Conservation (phyloP, 768 basidiomycete genomes). For the Tephrocybe sp. region DNA sequence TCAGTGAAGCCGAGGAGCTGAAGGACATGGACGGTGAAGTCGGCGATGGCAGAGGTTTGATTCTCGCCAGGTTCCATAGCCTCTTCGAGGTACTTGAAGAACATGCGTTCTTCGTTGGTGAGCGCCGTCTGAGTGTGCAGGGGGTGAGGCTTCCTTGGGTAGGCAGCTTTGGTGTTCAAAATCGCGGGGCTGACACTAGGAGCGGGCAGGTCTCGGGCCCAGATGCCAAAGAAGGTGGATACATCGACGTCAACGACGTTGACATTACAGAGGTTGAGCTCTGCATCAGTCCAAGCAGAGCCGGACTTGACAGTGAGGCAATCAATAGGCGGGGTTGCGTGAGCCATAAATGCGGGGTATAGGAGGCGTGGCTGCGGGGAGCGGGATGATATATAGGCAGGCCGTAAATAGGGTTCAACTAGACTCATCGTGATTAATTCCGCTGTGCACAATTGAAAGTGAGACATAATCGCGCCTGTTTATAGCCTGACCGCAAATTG, state of each 20-base stretch:
- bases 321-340: not conserved
- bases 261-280: constrained; percentile 13
- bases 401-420: not conserved
- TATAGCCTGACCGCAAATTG: not conserved
- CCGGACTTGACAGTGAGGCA: constrained; percentile 9
- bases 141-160: not conserved
- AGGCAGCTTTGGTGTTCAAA: constrained; percentile 7
- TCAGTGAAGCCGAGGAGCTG: constrained; percentile 15
- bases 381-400: constrained; percentile 1
- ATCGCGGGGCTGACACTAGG: constrained; percentile 14
- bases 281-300: constrained; percentile 16
- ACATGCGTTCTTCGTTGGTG: constrained; percentile 16
- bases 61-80: constrained; percentile 8
- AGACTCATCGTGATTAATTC: not conserved
- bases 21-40: constrained; percentile 15
- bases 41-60: constrained; percentile 9
- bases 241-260: constrained; percentile 14
- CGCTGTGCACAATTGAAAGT: not conserved
- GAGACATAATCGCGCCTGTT: not conserved
- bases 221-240: constrained; percentile 12
- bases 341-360: not conserved
- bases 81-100: constrained; percentile 15
- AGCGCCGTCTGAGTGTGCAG: constrained; percentile 9
- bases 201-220: not conserved
- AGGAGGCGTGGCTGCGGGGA: not conserved